A percentile compares a stretch with the other conserved stretches of the same genome.
phyloP scores from a whole-genome alignment of 257 asterid genomes.

The Solanum lycopersicoides region DNA sequence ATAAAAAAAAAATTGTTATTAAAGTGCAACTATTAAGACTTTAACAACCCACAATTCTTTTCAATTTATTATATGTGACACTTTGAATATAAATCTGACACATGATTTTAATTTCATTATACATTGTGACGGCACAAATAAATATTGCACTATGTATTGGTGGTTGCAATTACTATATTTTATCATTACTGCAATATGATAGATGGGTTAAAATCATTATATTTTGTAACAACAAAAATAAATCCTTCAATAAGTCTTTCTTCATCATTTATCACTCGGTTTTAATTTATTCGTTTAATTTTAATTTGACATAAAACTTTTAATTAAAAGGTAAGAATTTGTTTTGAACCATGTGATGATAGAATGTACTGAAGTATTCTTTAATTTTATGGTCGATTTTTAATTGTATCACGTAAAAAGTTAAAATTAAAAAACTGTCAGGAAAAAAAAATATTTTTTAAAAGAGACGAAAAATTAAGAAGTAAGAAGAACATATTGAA shows the following conservation, averaged over 20 bases:
- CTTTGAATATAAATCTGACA: neutral
- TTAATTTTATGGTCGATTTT: no score
- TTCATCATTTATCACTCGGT: neutral
- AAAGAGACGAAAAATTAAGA: no score
- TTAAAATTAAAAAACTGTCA: neutral
- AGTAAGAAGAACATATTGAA: neutral
- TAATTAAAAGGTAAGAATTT: no score
- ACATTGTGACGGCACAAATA: neutral
- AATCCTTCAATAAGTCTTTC: neutral
- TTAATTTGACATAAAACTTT: no score
- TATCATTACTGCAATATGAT: neutral
- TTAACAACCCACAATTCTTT: neutral
- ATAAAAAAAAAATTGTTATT: neutral
- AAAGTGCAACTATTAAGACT: neutral
- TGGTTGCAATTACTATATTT: neutral
- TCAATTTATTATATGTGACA: neutral
- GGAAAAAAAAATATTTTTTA: no score
- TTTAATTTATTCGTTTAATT: neutral
- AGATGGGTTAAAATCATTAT: neutral
- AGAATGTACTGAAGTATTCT: fast-evolving
- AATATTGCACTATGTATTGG: neutral
- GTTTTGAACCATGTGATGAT: neutral
- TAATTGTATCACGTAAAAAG: fast-evolving
- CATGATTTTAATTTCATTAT: neutral
- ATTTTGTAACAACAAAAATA: neutral